A percentile compares a stretch with the other conserved stretches of the same genome.
Conservation (phyloP, 305 asterid species). For the Plantago rigida region DNA sequence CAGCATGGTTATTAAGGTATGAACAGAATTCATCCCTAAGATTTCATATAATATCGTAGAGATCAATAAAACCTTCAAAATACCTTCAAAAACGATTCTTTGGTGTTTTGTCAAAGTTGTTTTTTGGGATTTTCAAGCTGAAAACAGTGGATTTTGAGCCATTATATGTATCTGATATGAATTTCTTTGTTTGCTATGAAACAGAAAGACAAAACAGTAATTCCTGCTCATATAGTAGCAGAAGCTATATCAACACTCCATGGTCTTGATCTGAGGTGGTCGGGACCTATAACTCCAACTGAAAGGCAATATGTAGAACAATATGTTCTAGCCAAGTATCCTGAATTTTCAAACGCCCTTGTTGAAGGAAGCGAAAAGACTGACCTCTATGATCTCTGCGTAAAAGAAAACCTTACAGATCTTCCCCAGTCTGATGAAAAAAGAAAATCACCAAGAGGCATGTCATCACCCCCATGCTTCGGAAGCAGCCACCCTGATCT, state of each 20-base stretch:
- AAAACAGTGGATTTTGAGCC: no score
- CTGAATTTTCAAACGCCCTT: constrained; percentile 46
- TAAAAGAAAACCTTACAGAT: constrained; percentile 38
- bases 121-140: no score
- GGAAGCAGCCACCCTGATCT: constrained; percentile 52
- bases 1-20: constrained; percentile 51
- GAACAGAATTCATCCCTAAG: neutral
- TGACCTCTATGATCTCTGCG: constrained; percentile 42
- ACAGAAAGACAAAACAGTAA: constrained; percentile 43
- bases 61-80: neutral
- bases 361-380: constrained; percentile 56
- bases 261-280: constrained; percentile 54
- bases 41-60: neutral
- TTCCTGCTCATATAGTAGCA: constrained; percentile 56
- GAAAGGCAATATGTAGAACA: constrained; percentile 55
- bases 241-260: constrained; percentile 59
- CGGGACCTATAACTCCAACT: constrained; percentile 50
- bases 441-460: constrained; percentile 35
- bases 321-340: constrained; percentile 47
- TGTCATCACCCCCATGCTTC: constrained; percentile 24
- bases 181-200: constrained; percentile 6
- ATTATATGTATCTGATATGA: neutral
- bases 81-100: neutral
- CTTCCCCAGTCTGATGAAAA: constrained; percentile 33
- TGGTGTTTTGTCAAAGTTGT: no score